Evolutionary conservation across 768 basidiomycete species (phyloP).

Genomic region (Calocybe indica): DNA sequence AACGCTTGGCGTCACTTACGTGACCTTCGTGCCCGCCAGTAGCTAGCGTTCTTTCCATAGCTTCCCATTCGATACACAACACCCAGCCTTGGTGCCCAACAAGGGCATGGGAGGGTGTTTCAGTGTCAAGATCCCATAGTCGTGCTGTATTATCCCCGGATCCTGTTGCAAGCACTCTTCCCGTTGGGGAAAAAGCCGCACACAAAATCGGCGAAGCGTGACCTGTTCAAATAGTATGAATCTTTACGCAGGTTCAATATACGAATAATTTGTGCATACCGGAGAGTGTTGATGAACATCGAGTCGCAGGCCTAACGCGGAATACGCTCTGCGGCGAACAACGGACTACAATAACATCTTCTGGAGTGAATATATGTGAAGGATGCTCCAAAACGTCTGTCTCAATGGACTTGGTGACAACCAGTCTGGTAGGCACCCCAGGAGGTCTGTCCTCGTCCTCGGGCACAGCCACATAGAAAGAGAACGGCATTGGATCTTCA

Average conservation of each 20-base stretch:
- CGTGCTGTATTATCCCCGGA: constrained; percentile 92
- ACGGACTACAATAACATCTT: constrained; percentile 83
- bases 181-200: constrained; percentile 93
- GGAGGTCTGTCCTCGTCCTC: constrained; percentile 39
- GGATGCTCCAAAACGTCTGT: constrained; percentile 73
- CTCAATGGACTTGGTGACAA: constrained; percentile 80
- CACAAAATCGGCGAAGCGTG: constrained; percentile 93
- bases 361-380: constrained; percentile 67
- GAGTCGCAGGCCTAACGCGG: constrained; percentile 85
- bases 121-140: constrained; percentile 91
- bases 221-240: constrained; percentile 36
- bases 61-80: constrained; percentile 96
- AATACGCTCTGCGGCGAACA: constrained; percentile 97
- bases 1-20: constrained; percentile 34
- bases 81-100: constrained; percentile 95
- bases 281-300: constrained; percentile 89
- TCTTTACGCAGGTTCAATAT: not conserved
- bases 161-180: constrained; percentile 86
- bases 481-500: constrained; percentile 89
- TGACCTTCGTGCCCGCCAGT: constrained; percentile 95
- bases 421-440: constrained; percentile 69
- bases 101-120: constrained; percentile 84
- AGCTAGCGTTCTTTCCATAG: constrained; percentile 82
- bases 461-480: constrained; percentile 80
- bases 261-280: constrained; percentile 37